Conservation (phyloP, 306 rosid species). For the Acacia confusa region DNA sequence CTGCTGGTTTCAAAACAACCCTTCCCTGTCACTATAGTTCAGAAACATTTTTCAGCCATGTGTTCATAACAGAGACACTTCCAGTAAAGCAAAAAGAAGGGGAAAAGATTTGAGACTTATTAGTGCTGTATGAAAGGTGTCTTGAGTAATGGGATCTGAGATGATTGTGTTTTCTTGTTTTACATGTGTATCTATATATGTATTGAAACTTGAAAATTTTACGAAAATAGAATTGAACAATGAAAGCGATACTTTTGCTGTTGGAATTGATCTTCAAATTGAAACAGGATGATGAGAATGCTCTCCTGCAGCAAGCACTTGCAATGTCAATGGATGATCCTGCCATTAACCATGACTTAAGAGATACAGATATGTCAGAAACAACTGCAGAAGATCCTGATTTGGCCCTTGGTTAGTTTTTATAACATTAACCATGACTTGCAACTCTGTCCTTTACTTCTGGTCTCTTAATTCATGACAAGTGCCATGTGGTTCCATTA, state of each 20-base stretch:
- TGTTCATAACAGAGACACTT: conserved; percentile 9
- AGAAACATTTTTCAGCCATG: neutral
- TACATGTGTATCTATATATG: neutral
- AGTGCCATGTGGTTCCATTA: conserved; percentile 10
- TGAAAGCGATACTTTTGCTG: conserved; percentile 7
- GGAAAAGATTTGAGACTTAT: neutral
- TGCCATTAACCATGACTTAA: conserved; percentile 52
- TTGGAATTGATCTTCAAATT: conserved; percentile 25
- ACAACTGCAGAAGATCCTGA: conserved; percentile 80
- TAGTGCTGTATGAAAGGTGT: conserved; percentile 5
- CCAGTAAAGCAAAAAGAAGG: neutral
- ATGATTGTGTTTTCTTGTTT: neutral
- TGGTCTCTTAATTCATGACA: neutral
- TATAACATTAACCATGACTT: conserved; percentile 1
- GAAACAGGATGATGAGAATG: conserved; percentile 58
- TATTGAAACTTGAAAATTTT: neutral
- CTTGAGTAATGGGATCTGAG: neutral
- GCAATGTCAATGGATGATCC: conserved; percentile 99
- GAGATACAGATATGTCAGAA: conserved; percentile 89
- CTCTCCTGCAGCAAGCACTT: conserved; percentile 96
- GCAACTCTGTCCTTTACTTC: neutral
- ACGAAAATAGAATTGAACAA: conserved; percentile 6
- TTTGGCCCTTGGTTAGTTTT: conserved; percentile 79
- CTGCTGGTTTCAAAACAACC: neutral
- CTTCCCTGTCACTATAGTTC: neutral